Base-by-base conservation (phyloP, 352 stramenopile species). In the Phytophthora colocasiae region DNA sequence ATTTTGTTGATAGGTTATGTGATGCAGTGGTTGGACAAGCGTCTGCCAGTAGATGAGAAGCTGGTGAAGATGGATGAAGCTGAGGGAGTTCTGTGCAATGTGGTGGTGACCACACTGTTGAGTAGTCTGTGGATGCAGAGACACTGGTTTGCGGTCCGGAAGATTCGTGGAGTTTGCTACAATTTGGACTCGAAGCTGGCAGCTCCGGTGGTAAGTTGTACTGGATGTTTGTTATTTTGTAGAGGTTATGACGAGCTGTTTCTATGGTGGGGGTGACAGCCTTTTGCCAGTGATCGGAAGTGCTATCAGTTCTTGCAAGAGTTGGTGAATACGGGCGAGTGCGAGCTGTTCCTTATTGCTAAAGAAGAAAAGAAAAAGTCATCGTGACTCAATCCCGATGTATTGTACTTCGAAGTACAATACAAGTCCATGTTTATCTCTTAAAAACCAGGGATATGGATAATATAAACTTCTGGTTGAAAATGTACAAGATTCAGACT, bases 101-200 rank as follows among this genome's bases (percentile, higher is more conserved):
- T 93, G 31, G 70, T 89, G 19, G 75, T 77, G 53, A 64, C 66
- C 12, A 75, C 68, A 0, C 53, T 90, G 32, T 66, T 81, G 19
- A 76, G 81, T 46, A 71, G 71, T 34, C 62, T 91, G 2, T 87
- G 80, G 75, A 79, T 87, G 62, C 71, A 83, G 61, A 75, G 87
- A 57, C 87, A 95, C 61, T 95, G 87, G 87, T 93, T 95, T 48
- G 78, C 85, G 17, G 81, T 95, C 51, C 75, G 79, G 10, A 87
- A 92, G 62, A 74, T 95, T 53, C 26, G 69, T 14, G 78, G 66
- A 5, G 49, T 89, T 27, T 90, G 75, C 53, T 92, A 88, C 69
- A 93, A 93, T 61, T 71, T 95, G 47, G 85, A 93, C 69, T 95
- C 84, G 15, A 92, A 92, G 64, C 60, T 95, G 3, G 53, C 68